phyloP scores from a whole-genome alignment of 2,329 filamentous ascomycete genomes.

The Reticulascus tulasneorum region DNA sequence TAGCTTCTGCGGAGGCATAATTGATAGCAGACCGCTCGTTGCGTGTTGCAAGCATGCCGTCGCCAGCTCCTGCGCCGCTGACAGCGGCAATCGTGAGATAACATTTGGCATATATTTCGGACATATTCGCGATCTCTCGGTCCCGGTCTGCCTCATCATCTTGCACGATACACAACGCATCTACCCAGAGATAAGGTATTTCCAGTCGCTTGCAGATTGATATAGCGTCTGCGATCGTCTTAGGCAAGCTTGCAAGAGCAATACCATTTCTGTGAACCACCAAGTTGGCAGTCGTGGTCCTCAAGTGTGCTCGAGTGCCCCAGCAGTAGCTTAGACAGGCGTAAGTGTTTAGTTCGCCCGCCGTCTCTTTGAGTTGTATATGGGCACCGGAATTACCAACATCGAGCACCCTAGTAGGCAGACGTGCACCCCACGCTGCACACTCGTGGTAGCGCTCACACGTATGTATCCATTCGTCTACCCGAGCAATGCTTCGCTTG shows the following conservation, averaged over 20 bases:
- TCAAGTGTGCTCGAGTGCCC: constrained; percentile 6
- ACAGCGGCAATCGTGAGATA: constrained; percentile 2
- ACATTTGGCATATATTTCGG: constrained; percentile 4
- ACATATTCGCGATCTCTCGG: constrained; percentile 6
- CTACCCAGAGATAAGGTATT: constrained; percentile 16
- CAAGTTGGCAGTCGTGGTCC: not conserved
- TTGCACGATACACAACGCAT: constrained; percentile 17
- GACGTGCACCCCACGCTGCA: too few relatives aligned
- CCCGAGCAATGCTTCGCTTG: too few relatives aligned
- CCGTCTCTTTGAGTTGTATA: not conserved
- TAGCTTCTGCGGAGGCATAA: not conserved
- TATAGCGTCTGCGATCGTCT: constrained; percentile 13
- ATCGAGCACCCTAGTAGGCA: constrained; percentile 1
- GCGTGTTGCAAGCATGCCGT: not conserved
- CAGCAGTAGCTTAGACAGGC: constrained; percentile 15
- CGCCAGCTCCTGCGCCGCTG: not conserved
- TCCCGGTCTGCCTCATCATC: constrained; percentile 11
- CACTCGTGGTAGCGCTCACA: too few relatives aligned
- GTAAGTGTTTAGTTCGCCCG: constrained; percentile 6
- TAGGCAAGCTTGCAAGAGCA: not conserved
- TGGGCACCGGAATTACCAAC: not conserved
- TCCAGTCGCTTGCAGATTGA: constrained; percentile 6
- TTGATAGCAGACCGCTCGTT: not conserved
- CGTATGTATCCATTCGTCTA: too few relatives aligned
- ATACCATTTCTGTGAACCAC: not conserved